Evolutionary conservation across 306 rosid species (phyloP), one percentile per base, ranked within the genome.

Genomic region (Myrica gale): DNA sequence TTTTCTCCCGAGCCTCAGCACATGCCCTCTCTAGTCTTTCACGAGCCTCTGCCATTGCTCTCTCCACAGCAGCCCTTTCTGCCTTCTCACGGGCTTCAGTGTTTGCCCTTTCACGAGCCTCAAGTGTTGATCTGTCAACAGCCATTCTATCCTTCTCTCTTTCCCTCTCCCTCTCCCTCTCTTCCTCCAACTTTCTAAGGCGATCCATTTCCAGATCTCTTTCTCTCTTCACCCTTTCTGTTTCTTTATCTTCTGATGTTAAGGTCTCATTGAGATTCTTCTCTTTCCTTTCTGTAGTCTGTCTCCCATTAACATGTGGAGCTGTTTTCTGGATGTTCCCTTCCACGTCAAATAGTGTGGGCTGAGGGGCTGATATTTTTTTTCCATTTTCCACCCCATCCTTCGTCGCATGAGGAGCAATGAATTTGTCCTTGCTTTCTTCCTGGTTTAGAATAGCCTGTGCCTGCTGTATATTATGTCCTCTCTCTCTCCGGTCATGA

Each of bases 11-110:
- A 60, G 96, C 97, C 82, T 90, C 98, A 73, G 96, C 91, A 68
- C 98, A 95, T 19, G 97, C 97, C 87, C 87, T 95, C 81, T 95
- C 98, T 65, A 92, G 88, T 79, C 97, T 92, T 83, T 92, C 97
- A 77, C 96, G 93, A 60, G 97, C 95, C 77, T 95, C 98, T 50
- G 90, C 85, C 60, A 92, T 86, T 75, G 89, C 88, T 82, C 91
- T 90, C 92, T 92, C 98, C 83, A 92, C 71, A 70, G 95, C 88
- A 79, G 88, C 92, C 89, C 88, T 91, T 73, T 94, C 98, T 52
- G 89, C 78, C 80, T 83, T 84, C 66, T 89, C 97, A 67, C 89
- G 91, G 65, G 87, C 85, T 86, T 94, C 98, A 12, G 80, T 74
- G 83, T 73, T 77, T 1, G 84, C 84, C 76, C 87, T 83, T 48